Base-by-base conservation (phyloP, 2,329 filamentous ascomycete genomes). In the Blastomyces silverae region DNA sequence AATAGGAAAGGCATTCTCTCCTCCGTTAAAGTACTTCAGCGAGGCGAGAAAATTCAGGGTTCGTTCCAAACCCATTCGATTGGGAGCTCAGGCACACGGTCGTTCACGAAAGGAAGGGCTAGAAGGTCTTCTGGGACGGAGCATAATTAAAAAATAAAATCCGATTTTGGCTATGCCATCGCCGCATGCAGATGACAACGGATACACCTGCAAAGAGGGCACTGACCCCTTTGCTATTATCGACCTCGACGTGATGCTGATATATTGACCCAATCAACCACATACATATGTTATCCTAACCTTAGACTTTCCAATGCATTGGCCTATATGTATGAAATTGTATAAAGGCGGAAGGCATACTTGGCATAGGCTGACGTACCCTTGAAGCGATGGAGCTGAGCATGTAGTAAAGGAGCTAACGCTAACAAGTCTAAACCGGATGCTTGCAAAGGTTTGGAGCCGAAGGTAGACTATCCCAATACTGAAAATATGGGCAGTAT, bases 171-270 rank as follows among this genome's bases (percentile, higher is more conserved):
- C n/a, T 22, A 3, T 25, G 42, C 28, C 44, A 17, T 50, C 34
- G 44, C 44, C 28, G 25, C 22, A 22, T n/a, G 8, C 28, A 31
- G 17, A 20, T 25, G 25, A 22, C n/a, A 44, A 44, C n/a, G 11
- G 31, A 17, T 39, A 28, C 42, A 3, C 20, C 37, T 59, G 20
- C 28, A 17, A 59, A n/a, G 37, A 28, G 44, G 28, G 25, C 28
- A 61, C 44, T 61, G 59, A 50, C 42, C 44, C 42, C 8, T 50
- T 61, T n/a, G 44, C 31, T 28, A 34, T 17, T 22, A 61, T 61
- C 28, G 8, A 50, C 50, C 7, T 48, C 59, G 17, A n/a, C 15
- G 44, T 50, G 15, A 48, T 34, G 28, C 42, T 22, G 17, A 34
- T 59, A 59, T 17, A 42, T 1, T 48, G 44, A 50, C 20, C 59